Evolutionary conservation across 768 basidiomycete genomes (phyloP).

Genomic region (Mycena vulgaris): DNA sequence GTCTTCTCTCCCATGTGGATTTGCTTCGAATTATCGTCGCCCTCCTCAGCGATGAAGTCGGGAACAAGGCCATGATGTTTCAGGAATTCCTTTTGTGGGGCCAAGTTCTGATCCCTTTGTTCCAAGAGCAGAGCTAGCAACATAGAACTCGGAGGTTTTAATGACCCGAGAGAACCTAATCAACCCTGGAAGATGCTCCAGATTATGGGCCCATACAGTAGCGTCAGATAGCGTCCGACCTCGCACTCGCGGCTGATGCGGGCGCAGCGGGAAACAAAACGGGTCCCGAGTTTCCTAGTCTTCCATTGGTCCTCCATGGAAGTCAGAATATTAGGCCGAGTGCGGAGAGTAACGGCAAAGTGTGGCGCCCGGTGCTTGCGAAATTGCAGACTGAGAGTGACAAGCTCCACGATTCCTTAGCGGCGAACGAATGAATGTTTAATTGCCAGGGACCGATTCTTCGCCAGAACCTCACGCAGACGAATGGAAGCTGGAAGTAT

Average conservation of each 20-base stretch:
- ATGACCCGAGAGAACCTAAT: background rate
- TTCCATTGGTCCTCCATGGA: background rate
- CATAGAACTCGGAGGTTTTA: background rate
- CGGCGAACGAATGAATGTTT: too few relatives aligned
- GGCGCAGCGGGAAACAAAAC: constrained; percentile 13
- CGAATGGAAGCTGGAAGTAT: too few relatives aligned
- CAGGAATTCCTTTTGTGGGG: background rate
- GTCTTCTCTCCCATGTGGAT: too few relatives aligned
- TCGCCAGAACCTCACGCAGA: too few relatives aligned
- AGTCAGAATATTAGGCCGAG: too few relatives aligned
- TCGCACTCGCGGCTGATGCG: constrained; percentile 7
- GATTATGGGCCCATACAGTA: background rate
- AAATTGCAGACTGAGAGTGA: too few relatives aligned
- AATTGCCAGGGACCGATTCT: too few relatives aligned
- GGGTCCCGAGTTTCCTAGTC: background rate
- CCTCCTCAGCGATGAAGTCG: background rate
- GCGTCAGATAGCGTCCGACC: too few relatives aligned
- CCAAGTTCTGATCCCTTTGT: background rate
- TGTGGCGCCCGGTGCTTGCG: too few relatives aligned
- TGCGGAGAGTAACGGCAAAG: too few relatives aligned
- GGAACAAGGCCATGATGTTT: background rate
- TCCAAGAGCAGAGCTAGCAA: background rate
- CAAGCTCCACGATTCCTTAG: too few relatives aligned
- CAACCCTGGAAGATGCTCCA: background rate
- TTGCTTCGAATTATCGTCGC: background rate